Conservation (phyloP, 2,329 filamentous ascomycete genomes). For the Fusarium musae region DNA sequence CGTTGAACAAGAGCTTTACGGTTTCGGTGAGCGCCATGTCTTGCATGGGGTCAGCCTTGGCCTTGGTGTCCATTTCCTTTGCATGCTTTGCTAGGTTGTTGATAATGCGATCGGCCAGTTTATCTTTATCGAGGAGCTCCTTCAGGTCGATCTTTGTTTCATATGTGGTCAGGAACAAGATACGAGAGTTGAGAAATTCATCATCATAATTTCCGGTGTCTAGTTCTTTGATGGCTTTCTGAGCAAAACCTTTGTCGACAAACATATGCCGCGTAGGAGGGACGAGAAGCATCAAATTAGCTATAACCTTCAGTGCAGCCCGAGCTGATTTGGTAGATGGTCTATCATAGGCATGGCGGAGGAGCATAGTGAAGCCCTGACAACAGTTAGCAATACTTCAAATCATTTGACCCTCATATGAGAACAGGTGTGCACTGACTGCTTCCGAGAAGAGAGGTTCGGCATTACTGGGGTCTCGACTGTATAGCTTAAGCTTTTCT, state of each 20-base stretch:
- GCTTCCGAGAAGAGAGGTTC: conserved; percentile 86
- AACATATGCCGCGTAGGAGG: conserved; percentile 56
- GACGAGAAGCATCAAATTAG: conserved; percentile 74
- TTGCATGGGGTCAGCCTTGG: conserved; percentile 68
- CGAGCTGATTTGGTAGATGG: conserved; percentile 71
- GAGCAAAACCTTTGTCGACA: conserved; percentile 61
- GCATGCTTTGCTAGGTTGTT: conserved; percentile 78
- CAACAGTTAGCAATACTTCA: conserved; percentile 13
- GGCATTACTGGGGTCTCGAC: conserved; percentile 76
- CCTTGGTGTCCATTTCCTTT: conserved; percentile 52
- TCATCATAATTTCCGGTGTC: conserved; percentile 81
- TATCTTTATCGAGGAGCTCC: conserved; percentile 58
- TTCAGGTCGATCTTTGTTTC: conserved; percentile 61
- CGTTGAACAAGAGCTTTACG: conserved; percentile 88
- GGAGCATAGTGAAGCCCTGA: conserved; percentile 80
- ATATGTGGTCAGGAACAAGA: conserved; percentile 59
- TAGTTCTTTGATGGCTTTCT: conserved; percentile 75
- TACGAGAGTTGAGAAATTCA: conserved; percentile 76
- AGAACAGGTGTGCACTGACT: conserved; percentile 58
- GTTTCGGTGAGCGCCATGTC: conserved; percentile 86
- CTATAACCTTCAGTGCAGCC: conserved; percentile 83
- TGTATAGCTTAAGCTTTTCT: conserved; percentile 73
- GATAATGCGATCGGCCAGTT: conserved; percentile 67
- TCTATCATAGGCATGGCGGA: conserved; percentile 77
- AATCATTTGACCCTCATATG: not conserved